Evolutionary conservation across 495 filamentous ascomycete species (phyloP).

Genomic region (Trichoderma erinaceum): DNA sequence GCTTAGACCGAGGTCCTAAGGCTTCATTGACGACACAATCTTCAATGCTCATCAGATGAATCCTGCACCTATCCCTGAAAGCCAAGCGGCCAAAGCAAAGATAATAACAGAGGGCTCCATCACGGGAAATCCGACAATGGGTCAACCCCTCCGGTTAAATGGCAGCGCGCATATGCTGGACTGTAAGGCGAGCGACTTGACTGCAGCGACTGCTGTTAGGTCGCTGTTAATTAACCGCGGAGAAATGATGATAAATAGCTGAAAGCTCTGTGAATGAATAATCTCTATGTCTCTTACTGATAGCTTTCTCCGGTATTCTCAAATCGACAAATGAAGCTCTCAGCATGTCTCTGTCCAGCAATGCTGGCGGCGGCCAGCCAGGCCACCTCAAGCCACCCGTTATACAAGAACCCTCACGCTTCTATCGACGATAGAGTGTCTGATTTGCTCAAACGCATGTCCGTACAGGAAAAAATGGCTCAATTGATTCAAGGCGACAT

Average conservation of each 20-base stretch:
- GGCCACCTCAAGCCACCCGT: conserved; percentile 12
- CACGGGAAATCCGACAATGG: conserved; percentile 2
- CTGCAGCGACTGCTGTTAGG: neutral
- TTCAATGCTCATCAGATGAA: no score
- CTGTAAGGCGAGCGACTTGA: neutral
- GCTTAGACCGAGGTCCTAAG: no score
- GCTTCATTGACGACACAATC: no score
- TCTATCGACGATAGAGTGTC: conserved; percentile 54
- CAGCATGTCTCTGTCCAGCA: neutral
- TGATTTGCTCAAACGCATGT: conserved; percentile 61
- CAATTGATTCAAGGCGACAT: conserved; percentile 61
- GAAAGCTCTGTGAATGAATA: no score
- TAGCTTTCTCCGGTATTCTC: neutral
- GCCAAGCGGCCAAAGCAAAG: neutral
- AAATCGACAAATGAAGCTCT: neutral
- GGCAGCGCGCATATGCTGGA: neutral
- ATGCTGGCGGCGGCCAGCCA: neutral
- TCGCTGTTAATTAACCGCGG: neutral
- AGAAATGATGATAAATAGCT: conserved; percentile 4
- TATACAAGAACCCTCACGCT: conserved; percentile 57
- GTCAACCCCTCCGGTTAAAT: conserved; percentile 11
- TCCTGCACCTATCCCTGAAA: no score
- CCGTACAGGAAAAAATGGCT: conserved; percentile 58
- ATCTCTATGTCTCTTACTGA: neutral
- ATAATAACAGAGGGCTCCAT: neutral